These are phyloP conservation scores for Boletellus deceptivus DNA, from an alignment of 1,284 basidiomycete genomes.

Conservation along the genomic window DNA sequence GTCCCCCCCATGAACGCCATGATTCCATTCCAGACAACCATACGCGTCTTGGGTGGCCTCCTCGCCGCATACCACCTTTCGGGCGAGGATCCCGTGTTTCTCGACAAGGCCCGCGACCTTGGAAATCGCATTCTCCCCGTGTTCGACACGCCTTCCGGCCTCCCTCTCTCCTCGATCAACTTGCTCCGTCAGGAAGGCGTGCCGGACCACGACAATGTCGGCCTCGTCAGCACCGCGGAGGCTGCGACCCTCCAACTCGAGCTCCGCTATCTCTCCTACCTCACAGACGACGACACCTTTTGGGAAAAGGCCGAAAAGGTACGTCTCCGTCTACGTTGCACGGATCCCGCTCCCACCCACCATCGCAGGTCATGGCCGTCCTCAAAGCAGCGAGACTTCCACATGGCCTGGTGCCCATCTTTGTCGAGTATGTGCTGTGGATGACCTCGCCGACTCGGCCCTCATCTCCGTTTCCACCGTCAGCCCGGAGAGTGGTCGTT, in stretches of 20 bases:
- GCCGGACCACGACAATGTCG: conserved; percentile 61
- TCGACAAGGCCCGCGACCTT: conserved; percentile 77
- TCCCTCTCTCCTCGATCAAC: conserved; percentile 82
- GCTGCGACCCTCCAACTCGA: conserved; percentile 85
- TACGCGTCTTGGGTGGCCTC: conserved; percentile 79
- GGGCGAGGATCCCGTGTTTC: conserved; percentile 61
- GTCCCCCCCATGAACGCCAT: conserved; percentile 1
- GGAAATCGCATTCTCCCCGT: conserved; percentile 83
- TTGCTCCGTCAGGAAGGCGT: conserved; percentile 65
- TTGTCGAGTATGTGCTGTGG: conserved; percentile 59
- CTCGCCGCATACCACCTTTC: conserved; percentile 82
- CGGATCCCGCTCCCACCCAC: conserved; percentile 2
- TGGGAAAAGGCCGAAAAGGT: conserved; percentile 84
- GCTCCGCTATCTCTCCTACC: conserved; percentile 82
- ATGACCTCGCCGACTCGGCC: conserved; percentile 2
- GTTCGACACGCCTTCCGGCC: conserved; percentile 79
- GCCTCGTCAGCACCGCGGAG: conserved; percentile 80
- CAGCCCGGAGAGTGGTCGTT: conserved; percentile 68
- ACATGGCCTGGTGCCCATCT: conserved; percentile 82
- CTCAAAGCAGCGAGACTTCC: conserved; percentile 62
- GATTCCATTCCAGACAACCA: conserved; percentile 57
- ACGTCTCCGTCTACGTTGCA: conserved; percentile 9
- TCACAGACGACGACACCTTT: conserved; percentile 76
- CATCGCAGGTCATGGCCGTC: conserved; percentile 64
- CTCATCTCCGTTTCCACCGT: conserved; percentile 8